Conservation (phyloP, 2,329 filamentous ascomycete species). For the Fusarium sp. region DNA sequence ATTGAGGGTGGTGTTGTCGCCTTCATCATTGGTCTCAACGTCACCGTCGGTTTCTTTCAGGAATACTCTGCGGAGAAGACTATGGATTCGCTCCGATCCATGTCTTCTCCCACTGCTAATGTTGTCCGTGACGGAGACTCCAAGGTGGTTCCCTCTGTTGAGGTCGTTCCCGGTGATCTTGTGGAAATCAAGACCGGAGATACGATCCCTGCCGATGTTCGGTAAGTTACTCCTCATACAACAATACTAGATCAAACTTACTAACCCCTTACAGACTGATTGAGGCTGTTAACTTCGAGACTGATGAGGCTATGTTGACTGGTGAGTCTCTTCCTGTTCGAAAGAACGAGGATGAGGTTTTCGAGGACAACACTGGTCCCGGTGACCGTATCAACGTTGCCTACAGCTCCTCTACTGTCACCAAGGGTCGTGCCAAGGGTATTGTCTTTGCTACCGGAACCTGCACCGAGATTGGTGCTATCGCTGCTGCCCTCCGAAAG, state of each 20-base stretch:
- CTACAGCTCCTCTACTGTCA: constrained; percentile 74
- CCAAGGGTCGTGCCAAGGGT: constrained; percentile 72
- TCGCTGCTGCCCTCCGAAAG: constrained; percentile 64
- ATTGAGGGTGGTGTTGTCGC: constrained; percentile 73
- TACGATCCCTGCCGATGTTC: constrained; percentile 72
- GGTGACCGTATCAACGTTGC: constrained; percentile 75
- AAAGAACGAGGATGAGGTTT: constrained; percentile 65
- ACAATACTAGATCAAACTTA: constrained; percentile 56
- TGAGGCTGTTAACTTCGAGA: constrained; percentile 76
- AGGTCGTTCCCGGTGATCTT: constrained; percentile 71
- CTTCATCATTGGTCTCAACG: constrained; percentile 71
- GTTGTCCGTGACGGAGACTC: constrained; percentile 60
- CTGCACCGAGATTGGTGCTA: constrained; percentile 73
- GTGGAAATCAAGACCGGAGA: constrained; percentile 69
- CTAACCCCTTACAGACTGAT: constrained; percentile 66
- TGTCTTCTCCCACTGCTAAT: constrained; percentile 61
- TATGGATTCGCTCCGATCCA: constrained; percentile 63
- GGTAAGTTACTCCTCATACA: constrained; percentile 59
- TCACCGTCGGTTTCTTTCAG: constrained; percentile 66
- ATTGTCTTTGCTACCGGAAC: constrained; percentile 75
- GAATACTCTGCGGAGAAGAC: constrained; percentile 65
- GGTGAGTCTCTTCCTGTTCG: constrained; percentile 74
- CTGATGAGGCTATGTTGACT: constrained; percentile 75
- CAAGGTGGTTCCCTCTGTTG: constrained; percentile 56
- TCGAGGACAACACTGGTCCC: constrained; percentile 57